These are phyloP conservation scores for Scleroderma citrinum DNA, from an alignment of 768 basidiomycete species.

Conservation along the genomic window DNA sequence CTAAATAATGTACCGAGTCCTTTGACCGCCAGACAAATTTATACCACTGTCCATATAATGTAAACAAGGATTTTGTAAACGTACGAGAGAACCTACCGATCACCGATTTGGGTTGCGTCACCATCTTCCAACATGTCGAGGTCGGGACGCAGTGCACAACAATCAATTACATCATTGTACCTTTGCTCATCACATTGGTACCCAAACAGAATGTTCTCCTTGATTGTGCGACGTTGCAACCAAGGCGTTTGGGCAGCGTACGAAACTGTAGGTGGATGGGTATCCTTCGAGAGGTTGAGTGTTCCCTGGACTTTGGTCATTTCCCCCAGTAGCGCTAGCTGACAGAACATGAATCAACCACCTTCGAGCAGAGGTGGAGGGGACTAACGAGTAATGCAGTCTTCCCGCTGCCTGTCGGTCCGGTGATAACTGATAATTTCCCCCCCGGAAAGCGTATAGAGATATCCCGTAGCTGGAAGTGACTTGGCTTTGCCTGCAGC, in stretches of 20 bases:
- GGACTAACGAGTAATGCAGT: slow-evolving; percentile 61
- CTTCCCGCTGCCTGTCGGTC: slow-evolving; percentile 81
- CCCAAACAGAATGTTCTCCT: slow-evolving; percentile 60
- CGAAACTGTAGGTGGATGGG: slow-evolving; percentile 45
- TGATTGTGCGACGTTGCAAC: slow-evolving; percentile 43
- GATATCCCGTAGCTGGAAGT: slow-evolving; percentile 66
- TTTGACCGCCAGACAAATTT: slow-evolving; percentile 77
- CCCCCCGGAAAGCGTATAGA: slow-evolving; percentile 67
- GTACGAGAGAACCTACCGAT: slow-evolving; percentile 18
- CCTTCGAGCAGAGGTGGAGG: not conserved
- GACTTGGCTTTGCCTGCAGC: slow-evolving; percentile 29
- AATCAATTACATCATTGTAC: slow-evolving; percentile 36
- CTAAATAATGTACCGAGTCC: slow-evolving; percentile 52
- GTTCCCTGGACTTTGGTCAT: slow-evolving; percentile 50
- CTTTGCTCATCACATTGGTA: slow-evolving; percentile 34
- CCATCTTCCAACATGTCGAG: slow-evolving; percentile 41
- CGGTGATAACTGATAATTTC: slow-evolving; percentile 63
- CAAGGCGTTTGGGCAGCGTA: slow-evolving; percentile 47
- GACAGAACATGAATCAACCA: not conserved
- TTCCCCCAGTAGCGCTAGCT: slow-evolving; percentile 72
- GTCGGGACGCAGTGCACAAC: slow-evolving; percentile 43
- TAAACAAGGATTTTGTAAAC: not conserved
- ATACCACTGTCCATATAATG: slow-evolving; percentile 44
- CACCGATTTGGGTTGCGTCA: slow-evolving; percentile 18
- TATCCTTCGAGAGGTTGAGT: slow-evolving; percentile 57